Conservation (phyloP, 768 basidiomycete genomes). For the Psilocybe azurescens region DNA sequence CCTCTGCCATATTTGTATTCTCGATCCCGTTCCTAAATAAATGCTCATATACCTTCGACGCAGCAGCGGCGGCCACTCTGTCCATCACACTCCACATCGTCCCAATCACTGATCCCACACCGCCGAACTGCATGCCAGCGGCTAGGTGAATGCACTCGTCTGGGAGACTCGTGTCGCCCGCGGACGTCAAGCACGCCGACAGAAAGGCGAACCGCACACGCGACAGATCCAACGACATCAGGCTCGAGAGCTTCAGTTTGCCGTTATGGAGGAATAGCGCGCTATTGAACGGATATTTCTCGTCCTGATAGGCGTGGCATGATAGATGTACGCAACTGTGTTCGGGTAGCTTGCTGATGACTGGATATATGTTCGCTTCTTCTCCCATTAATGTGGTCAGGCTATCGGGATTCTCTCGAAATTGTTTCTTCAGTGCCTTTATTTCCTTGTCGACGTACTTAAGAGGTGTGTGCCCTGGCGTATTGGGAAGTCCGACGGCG, state of each 20-base stretch:
- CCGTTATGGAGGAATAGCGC: slow-evolving; percentile 3
- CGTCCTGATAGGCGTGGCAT: slow-evolving; percentile 6
- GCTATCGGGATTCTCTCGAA: background rate
- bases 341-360: slow-evolving; percentile 4
- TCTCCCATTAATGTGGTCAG: background rate
- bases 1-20: background rate
- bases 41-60: background rate
- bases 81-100: slow-evolving; percentile 9
- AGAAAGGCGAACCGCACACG: slow-evolving; percentile 5
- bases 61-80: background rate
- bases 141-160: slow-evolving; percentile 11
- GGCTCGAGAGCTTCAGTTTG: background rate
- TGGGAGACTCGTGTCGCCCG: slow-evolving; percentile 2
- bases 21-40: slow-evolving; percentile 1
- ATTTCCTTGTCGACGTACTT: slow-evolving; percentile 6
- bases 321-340: slow-evolving; percentile 1
- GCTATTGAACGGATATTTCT: slow-evolving; percentile 10
- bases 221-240: slow-evolving; percentile 8
- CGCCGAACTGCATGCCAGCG: slow-evolving; percentile 9
- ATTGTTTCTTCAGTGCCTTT: background rate
- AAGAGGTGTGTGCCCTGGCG: background rate
- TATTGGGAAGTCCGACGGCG: slow-evolving; percentile 5
- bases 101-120: slow-evolving; percentile 2
- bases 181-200: slow-evolving; percentile 7
- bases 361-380: slow-evolving; percentile 1